Evolutionary conservation across 2,329 filamentous ascomycete species (phyloP), one percentile per base, ranked within the genome.

Genomic region (Trichoderma atroviride): DNA sequence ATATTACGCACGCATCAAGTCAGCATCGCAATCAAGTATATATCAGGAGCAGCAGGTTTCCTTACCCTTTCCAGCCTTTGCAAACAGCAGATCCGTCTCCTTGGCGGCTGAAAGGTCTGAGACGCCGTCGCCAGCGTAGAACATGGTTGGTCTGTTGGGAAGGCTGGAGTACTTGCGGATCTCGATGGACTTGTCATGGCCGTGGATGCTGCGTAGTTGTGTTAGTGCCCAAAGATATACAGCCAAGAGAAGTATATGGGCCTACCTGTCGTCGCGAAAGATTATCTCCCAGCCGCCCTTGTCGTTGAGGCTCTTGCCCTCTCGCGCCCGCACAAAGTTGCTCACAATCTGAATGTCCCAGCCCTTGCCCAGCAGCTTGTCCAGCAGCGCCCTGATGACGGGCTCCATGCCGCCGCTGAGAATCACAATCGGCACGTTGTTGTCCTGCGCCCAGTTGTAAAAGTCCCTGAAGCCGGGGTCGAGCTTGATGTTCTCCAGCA

Each of bases 141-240:
- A 93, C 82, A 98, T 88, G 50, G 89, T 90, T 2, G 96, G 96
- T 53, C 94, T 87, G 76, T 91, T 81, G 0, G 92, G 89, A 55
- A 97, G 84, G 31, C 88, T 85, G 2, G 91, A 90, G 81, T 98
- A 98, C 63, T 93, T 93, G 73, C 92, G 89, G 76, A 99, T 93
- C 78, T 96, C 93, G 66, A 95, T 84, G 31, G 91, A 94, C 87
- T 99, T 99, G 85, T 99, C 95, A 78, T 99, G 96, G n/a, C 96
- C 96, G 76, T 96, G 96, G 70, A 90, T 86, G 77, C 91, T 92
- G 56, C 31, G 6, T 31, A 2, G 10, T 22, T 3, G 9, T 24
- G 13, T 59, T 71, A 50, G 13, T 43, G 22, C 16, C 7, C 14
- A n/a, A 13, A 65, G 31, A 6, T 27, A 5, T 6, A 33, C 35